These are phyloP conservation scores for Raphidocelis subcapitata DNA, from an alignment of 139 green algal genomes.

Conservation along the genomic window DNA sequence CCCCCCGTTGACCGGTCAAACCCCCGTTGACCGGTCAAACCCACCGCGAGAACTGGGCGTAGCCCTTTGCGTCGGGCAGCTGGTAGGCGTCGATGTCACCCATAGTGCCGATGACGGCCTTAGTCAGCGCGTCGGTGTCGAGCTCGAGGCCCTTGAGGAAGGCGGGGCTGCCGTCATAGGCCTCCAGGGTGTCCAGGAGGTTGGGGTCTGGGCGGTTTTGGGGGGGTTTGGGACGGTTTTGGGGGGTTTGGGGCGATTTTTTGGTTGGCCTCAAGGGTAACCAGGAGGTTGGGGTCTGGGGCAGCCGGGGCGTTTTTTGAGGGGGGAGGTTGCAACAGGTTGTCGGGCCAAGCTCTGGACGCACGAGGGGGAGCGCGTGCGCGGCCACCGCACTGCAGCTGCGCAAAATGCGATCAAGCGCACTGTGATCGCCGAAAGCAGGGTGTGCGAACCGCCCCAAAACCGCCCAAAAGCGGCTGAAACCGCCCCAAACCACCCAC, in stretches of 20 bases:
- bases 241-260: no score
- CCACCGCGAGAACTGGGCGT: constrained; percentile 12
- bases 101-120: constrained; percentile 96
- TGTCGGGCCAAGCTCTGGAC: no score
- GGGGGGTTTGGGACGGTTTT: background rate
- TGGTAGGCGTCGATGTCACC: constrained; percentile 95
- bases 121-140: constrained; percentile 81
- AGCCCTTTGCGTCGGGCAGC: constrained; percentile 88
- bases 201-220: constrained; percentile 88
- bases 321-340: no score
- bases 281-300: constrained; percentile 93
- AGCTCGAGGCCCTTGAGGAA: constrained; percentile 85
- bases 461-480: no score
- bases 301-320: no score
- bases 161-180: constrained; percentile 83
- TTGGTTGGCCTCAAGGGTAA: constrained; percentile 90
- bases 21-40: background rate
- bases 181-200: constrained; percentile 88
- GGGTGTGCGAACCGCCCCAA: no score
- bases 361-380: no score
- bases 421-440: no score
- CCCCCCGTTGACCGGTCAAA: background rate
- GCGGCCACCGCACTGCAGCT: no score
- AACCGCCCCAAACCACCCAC: no score
- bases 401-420: no score